phyloP scores from a whole-genome alignment of 371 early-diverging fungal genomes.

The Lichtheimia corymbifera region DNA sequence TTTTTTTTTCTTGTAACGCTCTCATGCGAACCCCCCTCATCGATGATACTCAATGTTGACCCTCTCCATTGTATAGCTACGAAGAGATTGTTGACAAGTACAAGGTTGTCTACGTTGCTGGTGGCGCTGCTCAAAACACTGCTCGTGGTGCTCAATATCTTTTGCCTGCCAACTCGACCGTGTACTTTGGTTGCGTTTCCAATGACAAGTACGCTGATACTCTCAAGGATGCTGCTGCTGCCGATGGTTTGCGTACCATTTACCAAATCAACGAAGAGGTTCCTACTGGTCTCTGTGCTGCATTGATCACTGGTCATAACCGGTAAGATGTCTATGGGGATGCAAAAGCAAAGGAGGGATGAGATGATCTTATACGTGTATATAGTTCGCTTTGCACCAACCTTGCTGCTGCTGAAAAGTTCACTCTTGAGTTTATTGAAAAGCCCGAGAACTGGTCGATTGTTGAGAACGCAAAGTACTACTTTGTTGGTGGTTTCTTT shows the following conservation, averaged over 20 bases:
- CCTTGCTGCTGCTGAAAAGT: slow-evolving; percentile 91
- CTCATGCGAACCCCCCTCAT: neutral
- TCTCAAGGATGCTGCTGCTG: slow-evolving; percentile 76
- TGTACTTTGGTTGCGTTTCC: slow-evolving; percentile 91
- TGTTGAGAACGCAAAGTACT: slow-evolving; percentile 88
- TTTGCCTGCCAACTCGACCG: slow-evolving; percentile 82
- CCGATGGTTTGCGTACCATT: slow-evolving; percentile 84
- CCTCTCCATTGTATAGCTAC: slow-evolving; percentile 56
- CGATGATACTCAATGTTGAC: neutral
- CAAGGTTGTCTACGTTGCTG: slow-evolving; percentile 86
- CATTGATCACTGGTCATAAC: slow-evolving; percentile 87
- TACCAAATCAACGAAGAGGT: slow-evolving; percentile 71
- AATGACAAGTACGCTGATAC: slow-evolving; percentile 79
- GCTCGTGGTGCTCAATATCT: slow-evolving; percentile 89
- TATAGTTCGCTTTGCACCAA: slow-evolving; percentile 85
- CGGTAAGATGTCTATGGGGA: slow-evolving; percentile 57
- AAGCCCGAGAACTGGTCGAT: slow-evolving; percentile 80
- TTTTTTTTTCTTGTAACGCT: neutral
- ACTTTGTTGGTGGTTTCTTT: slow-evolving; percentile 93
- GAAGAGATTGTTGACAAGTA: slow-evolving; percentile 75
- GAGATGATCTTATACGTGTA: slow-evolving; percentile 10
- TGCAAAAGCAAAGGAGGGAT: neutral
- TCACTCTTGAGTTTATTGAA: slow-evolving; percentile 73
- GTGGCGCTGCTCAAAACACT: slow-evolving; percentile 96
- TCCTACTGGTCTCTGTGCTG: slow-evolving; percentile 95